Evolutionary conservation across 2,329 filamentous ascomycete genomes (phyloP).

Genomic region (Arachnomyces sp.): DNA sequence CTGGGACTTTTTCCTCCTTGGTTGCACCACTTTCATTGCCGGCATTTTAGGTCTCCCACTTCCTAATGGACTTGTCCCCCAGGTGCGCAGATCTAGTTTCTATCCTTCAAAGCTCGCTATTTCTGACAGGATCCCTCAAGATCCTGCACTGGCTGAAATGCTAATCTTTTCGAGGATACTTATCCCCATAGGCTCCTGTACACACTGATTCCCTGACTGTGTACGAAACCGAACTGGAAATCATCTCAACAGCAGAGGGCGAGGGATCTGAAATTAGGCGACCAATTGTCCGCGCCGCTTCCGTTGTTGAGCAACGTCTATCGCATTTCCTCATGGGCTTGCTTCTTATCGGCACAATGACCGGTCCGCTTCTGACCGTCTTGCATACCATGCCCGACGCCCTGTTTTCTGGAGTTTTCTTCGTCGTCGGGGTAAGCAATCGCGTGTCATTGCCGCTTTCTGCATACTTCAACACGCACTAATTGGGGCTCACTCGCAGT

Average conservation of each 20-base stretch:
- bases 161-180: no score
- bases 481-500: constrained; percentile 16
- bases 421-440: constrained; percentile 46
- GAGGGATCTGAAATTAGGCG: constrained; percentile 34
- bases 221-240: constrained; percentile 33
- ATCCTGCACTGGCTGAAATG: no score
- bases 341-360: constrained; percentile 49
- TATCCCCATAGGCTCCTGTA: constrained; percentile 42
- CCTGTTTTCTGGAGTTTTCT: constrained; percentile 50
- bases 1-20: constrained; percentile 53
- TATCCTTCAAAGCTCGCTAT: not conserved
- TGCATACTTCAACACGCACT: not conserved
- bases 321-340: constrained; percentile 50
- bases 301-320: constrained; percentile 49
- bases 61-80: constrained; percentile 52
- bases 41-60: constrained; percentile 50
- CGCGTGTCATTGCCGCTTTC: not conserved
- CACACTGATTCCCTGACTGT: constrained; percentile 47
- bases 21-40: constrained; percentile 47
- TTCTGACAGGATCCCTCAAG: no score
- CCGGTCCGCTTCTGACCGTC: constrained; percentile 45
- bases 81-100: constrained; percentile 14
- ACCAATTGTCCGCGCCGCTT: constrained; percentile 36
- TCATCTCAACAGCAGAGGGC: constrained; percentile 36
- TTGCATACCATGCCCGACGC: constrained; percentile 47